Evolutionary conservation across 2,329 filamentous ascomycete genomes (phyloP), one percentile per base, ranked within the genome.

Genomic region (Eutypella sp.): DNA sequence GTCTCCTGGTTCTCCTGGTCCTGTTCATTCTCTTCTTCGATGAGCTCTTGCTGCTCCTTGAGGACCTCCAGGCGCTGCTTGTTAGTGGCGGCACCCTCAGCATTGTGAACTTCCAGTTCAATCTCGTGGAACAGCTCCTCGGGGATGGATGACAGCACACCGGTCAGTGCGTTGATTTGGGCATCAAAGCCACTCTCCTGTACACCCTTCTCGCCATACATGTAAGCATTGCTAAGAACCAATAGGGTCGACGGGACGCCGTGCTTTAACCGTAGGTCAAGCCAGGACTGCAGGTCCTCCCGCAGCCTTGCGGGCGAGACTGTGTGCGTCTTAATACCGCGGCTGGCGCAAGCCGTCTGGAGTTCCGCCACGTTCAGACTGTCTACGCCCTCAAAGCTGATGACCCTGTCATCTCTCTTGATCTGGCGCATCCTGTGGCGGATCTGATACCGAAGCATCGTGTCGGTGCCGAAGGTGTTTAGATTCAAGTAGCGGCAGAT

Each of bases 101-200:
- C 91, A 50, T 85, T 95, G 76, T 96, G 89, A 9, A 99, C 90
- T 72, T 99, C 93, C 25, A 99, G 85, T 70, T 97, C 93, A 53
- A 99, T 96, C 74, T 99, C 93, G 76, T 99, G 93, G 87, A 95
- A 99, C 34, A 99, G 78, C 68, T 99, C 93, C 69, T 99, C 93
- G 3, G 93, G 93, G 51, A 99, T 97, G 49, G 87, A 91, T 34
- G 89, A 95, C 34, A 99, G 75, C 5, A 99, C 93, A 45, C 90
- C 88, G 49, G 91, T 89, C 41, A 99, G 80, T 1, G 93, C 90
- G 56, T 96, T 91, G 48, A 99, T 90, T 71, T 97, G 92, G 50
- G 82, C 88, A 25, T 87, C 83, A 59, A 93, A 88, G 60, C 95
- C 89, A 41, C 92, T 88, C 58, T 91, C 90, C 50, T 87, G 84